Evolutionary conservation across 441 rosid species (phyloP).

Genomic region (Jatropha podagrica): DNA sequence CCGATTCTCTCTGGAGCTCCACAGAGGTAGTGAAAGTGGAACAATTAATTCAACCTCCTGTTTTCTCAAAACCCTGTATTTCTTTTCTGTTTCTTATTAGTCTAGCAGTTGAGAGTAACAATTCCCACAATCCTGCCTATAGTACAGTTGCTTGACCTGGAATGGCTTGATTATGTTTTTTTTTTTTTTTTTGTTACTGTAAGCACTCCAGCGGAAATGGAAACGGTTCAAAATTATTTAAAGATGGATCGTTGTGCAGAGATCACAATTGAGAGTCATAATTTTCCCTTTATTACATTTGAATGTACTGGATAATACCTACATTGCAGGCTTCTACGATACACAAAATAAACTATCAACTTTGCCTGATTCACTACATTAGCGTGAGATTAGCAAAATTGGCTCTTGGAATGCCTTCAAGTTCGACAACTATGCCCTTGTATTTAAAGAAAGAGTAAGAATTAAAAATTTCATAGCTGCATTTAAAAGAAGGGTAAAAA

Average conservation of each 20-base stretch:
- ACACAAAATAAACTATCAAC: too few relatives aligned
- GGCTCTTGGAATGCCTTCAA: too few relatives aligned
- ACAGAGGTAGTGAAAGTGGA: slow-evolving; percentile 34
- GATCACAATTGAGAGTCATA: too few relatives aligned
- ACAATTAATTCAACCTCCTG: neutral
- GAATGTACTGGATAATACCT: too few relatives aligned
- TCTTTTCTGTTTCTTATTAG: neutral
- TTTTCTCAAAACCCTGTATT: neutral
- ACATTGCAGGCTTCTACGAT: too few relatives aligned
- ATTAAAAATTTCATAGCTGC: too few relatives aligned
- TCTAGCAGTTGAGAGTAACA: neutral
- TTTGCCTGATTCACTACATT: too few relatives aligned
- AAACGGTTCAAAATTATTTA: neutral
- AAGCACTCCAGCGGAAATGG: slow-evolving; percentile 3
- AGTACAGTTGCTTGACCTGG: neutral
- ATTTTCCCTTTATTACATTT: too few relatives aligned
- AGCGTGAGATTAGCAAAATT: too few relatives aligned
- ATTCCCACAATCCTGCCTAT: neutral
- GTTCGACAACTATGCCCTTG: too few relatives aligned
- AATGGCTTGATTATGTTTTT: neutral
- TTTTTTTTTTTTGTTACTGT: neutral
- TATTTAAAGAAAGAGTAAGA: too few relatives aligned
- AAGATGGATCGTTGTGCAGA: neutral
- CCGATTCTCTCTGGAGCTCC: slow-evolving; percentile 52
- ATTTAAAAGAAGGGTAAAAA: too few relatives aligned